Conservation (phyloP, 108 stramenopile genomes). For the Fragilariopsis cylindrus region DNA sequence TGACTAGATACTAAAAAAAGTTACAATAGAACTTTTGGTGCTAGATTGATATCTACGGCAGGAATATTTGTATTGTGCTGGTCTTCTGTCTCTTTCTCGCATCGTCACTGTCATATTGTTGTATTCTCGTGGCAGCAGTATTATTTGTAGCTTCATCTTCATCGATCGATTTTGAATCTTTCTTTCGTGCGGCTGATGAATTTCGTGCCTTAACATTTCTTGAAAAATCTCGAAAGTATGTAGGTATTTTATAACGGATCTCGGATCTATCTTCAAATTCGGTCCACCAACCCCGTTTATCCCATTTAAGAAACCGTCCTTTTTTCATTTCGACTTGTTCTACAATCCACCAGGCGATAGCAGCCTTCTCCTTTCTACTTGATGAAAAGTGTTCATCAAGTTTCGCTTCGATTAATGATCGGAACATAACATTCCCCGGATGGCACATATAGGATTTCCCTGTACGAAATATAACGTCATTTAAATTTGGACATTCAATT, state of each 20-base stretch:
- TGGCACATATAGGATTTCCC: slow-evolving; percentile 8
- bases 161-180: not conserved
- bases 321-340: slow-evolving; percentile 8
- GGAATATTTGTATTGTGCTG: too few relatives aligned
- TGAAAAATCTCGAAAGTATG: slow-evolving; percentile 8
- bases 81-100: too few relatives aligned
- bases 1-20: too few relatives aligned
- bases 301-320: slow-evolving; percentile 17
- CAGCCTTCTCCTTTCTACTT: slow-evolving; percentile 2
- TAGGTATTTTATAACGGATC: slow-evolving; percentile 14
- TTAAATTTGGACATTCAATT: slow-evolving; percentile 11
- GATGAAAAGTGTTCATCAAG: slow-evolving; percentile 7
- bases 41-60: too few relatives aligned
- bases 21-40: too few relatives aligned
- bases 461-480: slow-evolving; percentile 13
- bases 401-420: slow-evolving; percentile 17
- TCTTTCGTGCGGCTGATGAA: not conserved
- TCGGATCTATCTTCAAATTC: slow-evolving; percentile 7
- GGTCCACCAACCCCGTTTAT: slow-evolving; percentile 14
- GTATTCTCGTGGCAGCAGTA: too few relatives aligned
- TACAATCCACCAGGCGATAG: slow-evolving; percentile 12
- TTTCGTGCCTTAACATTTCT: slow-evolving; percentile 4
- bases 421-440: slow-evolving; percentile 17
- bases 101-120: too few relatives aligned
- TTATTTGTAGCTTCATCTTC: too few relatives aligned